Evolutionary conservation across 2,329 filamentous ascomycete genomes (phyloP).

Genomic region (Chaetomiaceae sp.): DNA sequence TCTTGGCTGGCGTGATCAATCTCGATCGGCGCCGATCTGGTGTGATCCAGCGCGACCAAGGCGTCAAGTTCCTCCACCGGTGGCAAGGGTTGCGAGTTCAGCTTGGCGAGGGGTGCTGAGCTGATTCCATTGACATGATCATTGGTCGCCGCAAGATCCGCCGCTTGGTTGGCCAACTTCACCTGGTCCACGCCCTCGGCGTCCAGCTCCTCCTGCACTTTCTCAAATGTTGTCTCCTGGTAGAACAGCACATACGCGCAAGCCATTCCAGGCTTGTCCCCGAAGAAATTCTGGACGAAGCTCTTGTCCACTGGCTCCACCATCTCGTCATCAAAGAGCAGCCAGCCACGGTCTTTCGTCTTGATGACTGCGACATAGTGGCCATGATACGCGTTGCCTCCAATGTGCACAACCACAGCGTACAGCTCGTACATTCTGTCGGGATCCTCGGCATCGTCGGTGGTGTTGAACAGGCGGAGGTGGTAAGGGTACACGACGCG

Average conservation of each 20-base stretch:
- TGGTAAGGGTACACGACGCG: constrained; percentile 96
- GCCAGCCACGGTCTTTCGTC: constrained; percentile 90
- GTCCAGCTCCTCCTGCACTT: constrained; percentile 71
- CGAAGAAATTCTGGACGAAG: constrained; percentile 96
- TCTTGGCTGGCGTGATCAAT: constrained; percentile 22
- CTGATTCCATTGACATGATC: constrained; percentile 40
- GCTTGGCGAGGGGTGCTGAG: constrained; percentile 40
- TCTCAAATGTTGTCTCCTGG: constrained; percentile 74
- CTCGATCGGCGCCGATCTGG: constrained; percentile 53
- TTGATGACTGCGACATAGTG: constrained; percentile 98
- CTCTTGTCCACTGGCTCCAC: constrained; percentile 96
- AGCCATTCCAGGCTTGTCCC: constrained; percentile 81
- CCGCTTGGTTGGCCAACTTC: constrained; percentile 49
- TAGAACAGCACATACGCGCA: constrained; percentile 98
- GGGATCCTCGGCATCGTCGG: constrained; percentile 87
- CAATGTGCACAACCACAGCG: constrained; percentile 94
- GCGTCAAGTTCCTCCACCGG: constrained; percentile 43
- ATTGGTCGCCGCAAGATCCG: constrained; percentile 47
- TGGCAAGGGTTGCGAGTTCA: constrained; percentile 43
- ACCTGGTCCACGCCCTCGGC: constrained; percentile 65
- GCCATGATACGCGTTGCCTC: constrained; percentile 91
- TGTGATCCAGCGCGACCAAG: constrained; percentile 58
- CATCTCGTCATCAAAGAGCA: constrained; percentile 97
- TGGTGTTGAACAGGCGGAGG: constrained; percentile 93
- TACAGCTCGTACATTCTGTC: constrained; percentile 95